These are phyloP conservation scores for Yamadazyma songkhlaensis DNA, from an alignment of 1,139 yeast genomes.

Conservation along the genomic window DNA sequence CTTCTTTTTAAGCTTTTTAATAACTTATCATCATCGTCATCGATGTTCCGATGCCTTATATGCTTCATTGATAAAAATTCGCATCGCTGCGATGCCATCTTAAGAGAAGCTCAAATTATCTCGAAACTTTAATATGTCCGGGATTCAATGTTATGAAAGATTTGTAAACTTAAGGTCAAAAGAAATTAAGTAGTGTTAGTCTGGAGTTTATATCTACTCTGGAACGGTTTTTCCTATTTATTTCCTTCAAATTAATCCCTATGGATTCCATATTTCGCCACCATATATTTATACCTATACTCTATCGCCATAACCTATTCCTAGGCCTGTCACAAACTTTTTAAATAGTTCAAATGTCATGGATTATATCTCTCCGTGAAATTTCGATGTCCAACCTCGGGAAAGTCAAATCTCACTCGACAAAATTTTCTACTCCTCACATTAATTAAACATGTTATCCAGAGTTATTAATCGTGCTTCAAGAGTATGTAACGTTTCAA, in stretches of 20 bases:
- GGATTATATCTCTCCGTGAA: constrained; percentile 5
- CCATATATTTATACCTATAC: neutral
- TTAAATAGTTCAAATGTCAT: constrained; percentile 1
- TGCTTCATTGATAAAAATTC: constrained; percentile 5
- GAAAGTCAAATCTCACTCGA: constrained; percentile 5
- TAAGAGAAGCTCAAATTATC: neutral
- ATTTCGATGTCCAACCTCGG: constrained; percentile 6
- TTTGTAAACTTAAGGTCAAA: neutral
- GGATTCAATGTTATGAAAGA: neutral
- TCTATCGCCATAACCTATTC: neutral
- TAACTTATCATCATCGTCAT: constrained; percentile 20
- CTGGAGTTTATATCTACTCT: neutral
- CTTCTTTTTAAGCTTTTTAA: constrained; percentile 14
- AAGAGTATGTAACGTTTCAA: constrained; percentile 33
- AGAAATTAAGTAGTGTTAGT: neutral
- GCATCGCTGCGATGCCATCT: constrained; percentile 4
- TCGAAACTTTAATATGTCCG: constrained; percentile 1
- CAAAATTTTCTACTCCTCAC: constrained; percentile 5
- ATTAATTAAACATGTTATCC: constrained; percentile 14
- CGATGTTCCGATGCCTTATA: constrained; percentile 8
- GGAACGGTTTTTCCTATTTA: neutral
- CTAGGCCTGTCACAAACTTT: neutral
- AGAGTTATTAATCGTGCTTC: constrained; percentile 38
- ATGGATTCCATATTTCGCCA: neutral
- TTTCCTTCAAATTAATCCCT: no score